Conservation (phyloP, 2,329 filamentous ascomycete genomes). For the Ilyonectria mors-panacis region DNA sequence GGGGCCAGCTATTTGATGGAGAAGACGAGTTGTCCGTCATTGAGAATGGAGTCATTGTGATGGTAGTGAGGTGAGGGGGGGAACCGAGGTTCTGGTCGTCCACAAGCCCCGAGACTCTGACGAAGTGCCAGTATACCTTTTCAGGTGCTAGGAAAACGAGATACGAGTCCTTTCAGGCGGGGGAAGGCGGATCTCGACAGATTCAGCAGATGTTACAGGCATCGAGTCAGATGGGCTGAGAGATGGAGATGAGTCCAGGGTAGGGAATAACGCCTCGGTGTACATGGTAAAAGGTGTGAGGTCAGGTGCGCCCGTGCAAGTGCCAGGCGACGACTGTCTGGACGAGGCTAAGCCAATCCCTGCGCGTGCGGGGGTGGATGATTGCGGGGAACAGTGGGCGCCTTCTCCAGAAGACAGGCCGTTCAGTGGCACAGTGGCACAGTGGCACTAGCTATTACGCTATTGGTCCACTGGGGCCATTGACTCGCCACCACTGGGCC, state of each 20-base stretch:
- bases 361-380: constrained; percentile 42
- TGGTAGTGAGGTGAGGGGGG: background rate
- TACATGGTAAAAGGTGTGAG: constrained; percentile 10
- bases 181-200: background rate
- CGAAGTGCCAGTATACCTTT: background rate
- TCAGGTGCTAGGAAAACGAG: background rate
- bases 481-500: no score
- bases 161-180: background rate
- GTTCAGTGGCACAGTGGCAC: constrained; percentile 19
- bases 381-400: constrained; percentile 35
- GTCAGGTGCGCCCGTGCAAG: constrained; percentile 29
- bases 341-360: constrained; percentile 31
- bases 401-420: constrained; percentile 7
- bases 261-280: constrained; percentile 8
- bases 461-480: constrained; percentile 9
- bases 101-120: constrained; percentile 1
- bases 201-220: background rate
- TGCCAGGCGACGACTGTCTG: constrained; percentile 19
- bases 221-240: constrained; percentile 9
- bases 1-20: constrained; percentile 50
- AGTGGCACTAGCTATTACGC: constrained; percentile 8
- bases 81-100: background rate
- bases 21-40: constrained; percentile 45
- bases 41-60: constrained; percentile 11
- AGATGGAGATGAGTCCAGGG: constrained; percentile 2